Evolutionary conservation across 768 basidiomycete species (phyloP).

Genomic region (Paxillus ammoniavirescens): DNA sequence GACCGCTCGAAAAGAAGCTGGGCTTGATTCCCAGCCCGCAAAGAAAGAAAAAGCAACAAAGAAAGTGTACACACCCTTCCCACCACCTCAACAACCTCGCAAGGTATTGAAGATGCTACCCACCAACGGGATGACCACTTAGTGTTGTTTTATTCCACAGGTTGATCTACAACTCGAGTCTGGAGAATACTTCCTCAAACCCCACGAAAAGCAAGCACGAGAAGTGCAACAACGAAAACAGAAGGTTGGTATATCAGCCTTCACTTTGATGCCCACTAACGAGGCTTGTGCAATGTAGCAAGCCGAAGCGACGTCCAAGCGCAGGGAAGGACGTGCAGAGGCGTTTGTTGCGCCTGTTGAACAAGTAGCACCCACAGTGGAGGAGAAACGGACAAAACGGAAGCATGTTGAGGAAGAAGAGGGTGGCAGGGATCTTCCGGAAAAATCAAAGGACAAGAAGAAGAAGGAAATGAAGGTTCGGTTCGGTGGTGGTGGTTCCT

Average conservation of each 20-base stretch:
- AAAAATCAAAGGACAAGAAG: conserved; percentile 45
- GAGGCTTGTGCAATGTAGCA: conserved; percentile 49
- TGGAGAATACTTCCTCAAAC: conserved; percentile 97
- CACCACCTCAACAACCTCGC: conserved; percentile 88
- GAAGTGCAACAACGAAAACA: conserved; percentile 72
- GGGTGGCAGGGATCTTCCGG: conserved; percentile 28
- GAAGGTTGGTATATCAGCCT: conserved; percentile 40
- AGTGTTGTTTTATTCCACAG: conserved; percentile 33
- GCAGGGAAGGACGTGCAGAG: conserved; percentile 79
- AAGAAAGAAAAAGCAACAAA: conserved; percentile 60
- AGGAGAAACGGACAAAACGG: conserved; percentile 68
- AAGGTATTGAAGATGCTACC: conserved; percentile 54
- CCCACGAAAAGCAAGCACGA: conserved; percentile 77
- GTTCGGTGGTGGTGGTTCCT: conserved; percentile 10
- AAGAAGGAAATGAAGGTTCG: conserved; percentile 31
- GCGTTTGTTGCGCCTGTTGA: conserved; percentile 90
- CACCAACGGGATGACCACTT: conserved; percentile 2
- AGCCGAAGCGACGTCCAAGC: conserved; percentile 68
- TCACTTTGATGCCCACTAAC: neutral
- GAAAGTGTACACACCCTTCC: conserved; percentile 98
- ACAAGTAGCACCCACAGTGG: conserved; percentile 64
- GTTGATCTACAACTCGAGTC: conserved; percentile 93
- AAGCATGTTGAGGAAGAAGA: conserved; percentile 41
- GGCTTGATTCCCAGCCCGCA: conserved; percentile 41
- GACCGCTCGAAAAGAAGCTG: conserved; percentile 66